A percentile compares a stretch with the other conserved stretches of the same genome.
phyloP scores from a whole-genome alignment of 2,329 filamentous ascomycete genomes.

The Ciborinia camelliae region DNA sequence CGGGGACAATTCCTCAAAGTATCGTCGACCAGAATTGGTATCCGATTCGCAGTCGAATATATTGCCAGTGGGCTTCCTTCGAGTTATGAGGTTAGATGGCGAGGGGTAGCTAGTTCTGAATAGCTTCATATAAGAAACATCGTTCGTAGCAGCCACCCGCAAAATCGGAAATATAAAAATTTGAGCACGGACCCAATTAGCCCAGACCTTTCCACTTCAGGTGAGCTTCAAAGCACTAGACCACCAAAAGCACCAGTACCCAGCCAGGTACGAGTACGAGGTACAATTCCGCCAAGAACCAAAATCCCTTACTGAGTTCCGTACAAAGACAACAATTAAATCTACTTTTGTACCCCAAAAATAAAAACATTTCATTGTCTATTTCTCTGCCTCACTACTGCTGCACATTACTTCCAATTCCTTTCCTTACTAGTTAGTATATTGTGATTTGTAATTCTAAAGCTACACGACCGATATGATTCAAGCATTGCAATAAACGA shows the following conservation, averaged over 20 bases:
- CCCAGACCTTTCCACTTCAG: not conserved
- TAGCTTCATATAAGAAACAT: not conserved
- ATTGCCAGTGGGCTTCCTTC: not conserved
- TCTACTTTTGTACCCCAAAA: not conserved
- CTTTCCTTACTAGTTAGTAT: not conserved
- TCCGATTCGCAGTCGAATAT: not conserved
- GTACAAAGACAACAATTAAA: conserved; percentile 11
- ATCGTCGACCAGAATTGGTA: not conserved
- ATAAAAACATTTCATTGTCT: not conserved
- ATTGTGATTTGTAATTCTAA: not conserved
- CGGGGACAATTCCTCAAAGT: not conserved
- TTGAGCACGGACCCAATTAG: conserved; percentile 11
- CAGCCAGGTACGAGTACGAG: not conserved
- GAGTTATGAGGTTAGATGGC: not conserved
- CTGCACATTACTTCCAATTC: not conserved
- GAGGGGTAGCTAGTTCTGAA: not conserved
- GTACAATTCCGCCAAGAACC: not conserved
- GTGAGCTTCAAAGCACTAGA: not conserved
- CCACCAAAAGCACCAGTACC: not conserved
- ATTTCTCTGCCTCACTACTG: not conserved
- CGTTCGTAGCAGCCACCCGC: not conserved
- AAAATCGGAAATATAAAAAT: not conserved
- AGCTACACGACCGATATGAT: conserved; percentile 16
- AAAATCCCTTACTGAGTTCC: no score
- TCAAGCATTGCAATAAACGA: conserved; percentile 14